These are phyloP conservation scores for Solanum hybrid DNA, from an alignment of 305 asterid species.

Conservation along the genomic window DNA sequence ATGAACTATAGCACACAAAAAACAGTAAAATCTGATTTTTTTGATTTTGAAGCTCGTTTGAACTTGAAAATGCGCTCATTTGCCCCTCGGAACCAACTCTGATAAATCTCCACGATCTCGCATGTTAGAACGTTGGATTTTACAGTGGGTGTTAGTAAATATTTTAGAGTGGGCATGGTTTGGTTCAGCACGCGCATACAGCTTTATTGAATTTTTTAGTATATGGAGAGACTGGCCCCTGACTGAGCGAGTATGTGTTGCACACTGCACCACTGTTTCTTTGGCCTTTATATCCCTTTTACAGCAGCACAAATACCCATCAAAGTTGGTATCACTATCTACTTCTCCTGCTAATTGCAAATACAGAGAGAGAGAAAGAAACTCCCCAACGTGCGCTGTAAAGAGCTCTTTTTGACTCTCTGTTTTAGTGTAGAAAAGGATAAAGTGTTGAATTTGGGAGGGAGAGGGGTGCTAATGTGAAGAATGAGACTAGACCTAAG, in stretches of 20 bases:
- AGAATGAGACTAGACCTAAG: conserved; percentile 18
- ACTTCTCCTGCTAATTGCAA: background rate
- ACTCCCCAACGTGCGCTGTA: background rate
- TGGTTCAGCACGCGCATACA: background rate
- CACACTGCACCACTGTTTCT: background rate
- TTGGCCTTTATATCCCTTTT: background rate
- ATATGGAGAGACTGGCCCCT: background rate
- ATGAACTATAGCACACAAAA: no score
- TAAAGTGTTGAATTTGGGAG: background rate
- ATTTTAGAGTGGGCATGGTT: background rate
- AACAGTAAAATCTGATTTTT: no score
- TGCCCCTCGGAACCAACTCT: background rate
- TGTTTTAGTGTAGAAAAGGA: background rate
- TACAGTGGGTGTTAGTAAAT: background rate
- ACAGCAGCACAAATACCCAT: background rate
- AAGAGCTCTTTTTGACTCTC: background rate
- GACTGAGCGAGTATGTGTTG: background rate
- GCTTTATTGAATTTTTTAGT: background rate
- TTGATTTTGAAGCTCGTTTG: background rate
- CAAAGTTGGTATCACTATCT: background rate
- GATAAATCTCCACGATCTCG: background rate
- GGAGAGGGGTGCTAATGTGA: background rate
- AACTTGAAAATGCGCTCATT: background rate
- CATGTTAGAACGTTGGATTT: background rate
- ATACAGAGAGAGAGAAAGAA: background rate